Evolutionary conservation across 495 filamentous ascomycete species (phyloP), one percentile per base, ranked within the genome.

Genomic region (Acidiella bohemica): DNA sequence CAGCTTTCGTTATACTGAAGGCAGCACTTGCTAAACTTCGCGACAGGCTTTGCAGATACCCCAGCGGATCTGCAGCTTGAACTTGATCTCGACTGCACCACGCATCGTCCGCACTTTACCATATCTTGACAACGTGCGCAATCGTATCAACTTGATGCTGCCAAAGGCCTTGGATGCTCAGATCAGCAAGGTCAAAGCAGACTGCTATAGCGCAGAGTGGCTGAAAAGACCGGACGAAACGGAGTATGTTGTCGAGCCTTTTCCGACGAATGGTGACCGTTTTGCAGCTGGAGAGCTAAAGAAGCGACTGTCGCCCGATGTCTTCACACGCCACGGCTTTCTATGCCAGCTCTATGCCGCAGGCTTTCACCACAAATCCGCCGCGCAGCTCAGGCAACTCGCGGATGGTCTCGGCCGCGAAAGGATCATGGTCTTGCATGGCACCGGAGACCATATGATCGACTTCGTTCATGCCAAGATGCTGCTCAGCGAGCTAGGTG

Each of bases 331-430:
- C 32, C 68, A 66, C 27, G 81, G 81, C 3, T 84, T 87, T 55
- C 47, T 92, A 24, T 62, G 81, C 45, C 84, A 93, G 56, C 67
- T 78, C 4, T 68, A 87, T 28, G 84, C 84, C 3, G 81, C 80
- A 1, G 75, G 73, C 10, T 87, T 81, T 73, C 84, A 93, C 58
- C 62, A 73, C 53, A 87, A 90, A 58, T 70, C 62, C 5, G 48
- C 68, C 0, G 67, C 56, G 32, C 76, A 88, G 57, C 55, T 93
- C 30, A 62, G 57, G 42, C 57, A 64, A 33, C 50, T 93, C 18
- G 81, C 65, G 0, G 71, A 82, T 46, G 54, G 53, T 34, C 71
- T 93, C 1, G 80, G 81, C 2, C 63, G 79, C 21, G 70, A 80
- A 53, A 59, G 83, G 37, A 86, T 93, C 46, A 51, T 78, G 46